phyloP scores from a whole-genome alignment of 2,329 filamentous ascomycete species.

The Paecilomyces sp. region DNA sequence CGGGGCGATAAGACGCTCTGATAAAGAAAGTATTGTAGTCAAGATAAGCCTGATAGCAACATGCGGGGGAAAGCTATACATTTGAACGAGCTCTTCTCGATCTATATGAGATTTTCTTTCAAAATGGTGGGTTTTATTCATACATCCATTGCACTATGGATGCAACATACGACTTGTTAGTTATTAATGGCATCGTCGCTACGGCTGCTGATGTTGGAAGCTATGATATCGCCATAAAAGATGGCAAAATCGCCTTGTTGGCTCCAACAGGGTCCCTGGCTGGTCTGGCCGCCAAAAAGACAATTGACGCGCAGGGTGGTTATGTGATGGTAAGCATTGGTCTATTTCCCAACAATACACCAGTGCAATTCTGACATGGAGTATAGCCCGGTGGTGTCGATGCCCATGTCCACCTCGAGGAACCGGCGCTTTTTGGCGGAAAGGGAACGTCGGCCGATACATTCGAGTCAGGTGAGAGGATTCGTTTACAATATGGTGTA shows the following conservation, averaged over 20 bases:
- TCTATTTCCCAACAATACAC: neutral
- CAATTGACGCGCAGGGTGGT: slow-evolving; percentile 38
- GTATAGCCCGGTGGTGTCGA: slow-evolving; percentile 39
- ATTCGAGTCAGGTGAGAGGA: slow-evolving; percentile 28
- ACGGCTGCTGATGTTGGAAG: slow-evolving; percentile 37
- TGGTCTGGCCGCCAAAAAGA: slow-evolving; percentile 16
- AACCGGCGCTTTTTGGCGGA: slow-evolving; percentile 22
- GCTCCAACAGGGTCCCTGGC: slow-evolving; percentile 31
- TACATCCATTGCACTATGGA: neutral
- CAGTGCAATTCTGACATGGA: neutral
- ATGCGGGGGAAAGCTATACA: neutral
- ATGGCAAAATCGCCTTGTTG: slow-evolving; percentile 36
- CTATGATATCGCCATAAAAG: slow-evolving; percentile 37
- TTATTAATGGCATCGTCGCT: slow-evolving; percentile 39
- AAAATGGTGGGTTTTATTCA: neutral
- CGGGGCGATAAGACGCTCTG: neutral
- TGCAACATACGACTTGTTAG: slow-evolving; percentile 29
- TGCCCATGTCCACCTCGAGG: slow-evolving; percentile 43
- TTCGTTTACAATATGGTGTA: neutral
- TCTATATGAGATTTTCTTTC: neutral
- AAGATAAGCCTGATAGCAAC: neutral
- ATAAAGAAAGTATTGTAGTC: neutral
- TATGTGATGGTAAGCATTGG: slow-evolving; percentile 30
- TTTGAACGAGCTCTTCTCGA: neutral
- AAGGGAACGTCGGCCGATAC: slow-evolving; percentile 32